These are phyloP conservation scores for Chrysoporthe puriensis DNA, from an alignment of 2,329 filamentous ascomycete species.

Conservation along the genomic window DNA sequence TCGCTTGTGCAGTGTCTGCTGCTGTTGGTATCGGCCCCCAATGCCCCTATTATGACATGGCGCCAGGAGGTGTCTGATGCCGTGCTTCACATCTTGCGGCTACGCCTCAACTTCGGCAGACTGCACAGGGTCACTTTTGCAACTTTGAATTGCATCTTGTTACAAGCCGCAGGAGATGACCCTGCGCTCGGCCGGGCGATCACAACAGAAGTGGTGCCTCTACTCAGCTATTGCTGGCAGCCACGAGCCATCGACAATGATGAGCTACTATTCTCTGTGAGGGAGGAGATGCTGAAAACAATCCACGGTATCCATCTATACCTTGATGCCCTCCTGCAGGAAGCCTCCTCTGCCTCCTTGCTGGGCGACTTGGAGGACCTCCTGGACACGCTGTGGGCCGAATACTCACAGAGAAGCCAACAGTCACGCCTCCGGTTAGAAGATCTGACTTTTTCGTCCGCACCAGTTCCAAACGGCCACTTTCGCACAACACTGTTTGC, in stretches of 20 bases:
- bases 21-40: slow-evolving; percentile 65
- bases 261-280: slow-evolving; percentile 64
- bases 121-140: slow-evolving; percentile 75
- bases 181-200: slow-evolving; percentile 63
- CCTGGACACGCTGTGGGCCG: slow-evolving; percentile 70
- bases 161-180: slow-evolving; percentile 69
- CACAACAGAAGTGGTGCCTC: slow-evolving; percentile 65
- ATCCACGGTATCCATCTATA: slow-evolving; percentile 69
- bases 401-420: slow-evolving; percentile 75
- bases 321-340: slow-evolving; percentile 58
- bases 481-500: slow-evolving; percentile 56
- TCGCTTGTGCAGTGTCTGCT: slow-evolving; percentile 69
- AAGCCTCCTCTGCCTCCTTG: slow-evolving; percentile 45
- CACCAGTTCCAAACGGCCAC: slow-evolving; percentile 47
- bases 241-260: slow-evolving; percentile 66
- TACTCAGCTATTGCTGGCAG: slow-evolving; percentile 78
- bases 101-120: slow-evolving; percentile 37
- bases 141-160: slow-evolving; percentile 72
- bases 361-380: slow-evolving; percentile 64
- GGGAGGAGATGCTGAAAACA: slow-evolving; percentile 77
- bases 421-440: slow-evolving; percentile 77
- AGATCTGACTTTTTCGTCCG: slow-evolving; percentile 66
- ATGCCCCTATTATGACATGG: slow-evolving; percentile 65
- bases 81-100: slow-evolving; percentile 63
- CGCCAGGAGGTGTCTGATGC: slow-evolving; percentile 59